Conservation (phyloP, 768 basidiomycete species). For the Podaxis sp. region DNA sequence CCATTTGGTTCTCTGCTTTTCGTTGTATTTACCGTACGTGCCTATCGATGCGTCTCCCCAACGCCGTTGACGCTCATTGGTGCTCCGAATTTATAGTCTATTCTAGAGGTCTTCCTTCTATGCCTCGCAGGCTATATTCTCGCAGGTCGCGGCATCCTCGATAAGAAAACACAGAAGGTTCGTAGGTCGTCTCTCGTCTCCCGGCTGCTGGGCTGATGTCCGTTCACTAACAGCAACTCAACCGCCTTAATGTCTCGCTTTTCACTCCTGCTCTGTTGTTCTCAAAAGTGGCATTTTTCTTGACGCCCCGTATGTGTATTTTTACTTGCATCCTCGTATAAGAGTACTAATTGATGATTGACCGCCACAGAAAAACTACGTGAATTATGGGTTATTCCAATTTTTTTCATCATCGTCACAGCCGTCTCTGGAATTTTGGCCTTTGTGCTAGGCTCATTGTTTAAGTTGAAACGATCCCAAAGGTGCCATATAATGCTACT, state of each 20-base stretch:
- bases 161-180: conserved; percentile 89
- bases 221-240: conserved; percentile 58
- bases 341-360: neutral
- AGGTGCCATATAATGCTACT: conserved; percentile 43
- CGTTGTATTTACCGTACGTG: conserved; percentile 55
- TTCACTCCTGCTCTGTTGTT: conserved; percentile 89
- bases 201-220: neutral
- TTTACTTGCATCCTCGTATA: neutral
- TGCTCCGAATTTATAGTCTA: conserved; percentile 56
- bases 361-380: conserved; percentile 58
- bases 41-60: conserved; percentile 4
- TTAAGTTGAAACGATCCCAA: conserved; percentile 74
- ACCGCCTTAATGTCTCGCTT: conserved; percentile 81
- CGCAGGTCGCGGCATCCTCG: conserved; percentile 76
- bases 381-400: conserved; percentile 83
- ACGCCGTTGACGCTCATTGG: neutral
- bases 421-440: conserved; percentile 68
- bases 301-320: conserved; percentile 62
- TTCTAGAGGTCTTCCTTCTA: conserved; percentile 84
- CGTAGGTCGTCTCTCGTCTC: conserved; percentile 18
- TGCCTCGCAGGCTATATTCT: conserved; percentile 85
- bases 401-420: conserved; percentile 83
- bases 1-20: conserved; percentile 39
- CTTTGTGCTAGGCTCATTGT: conserved; percentile 57
- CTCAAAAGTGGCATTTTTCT: conserved; percentile 93